Evolutionary conservation across 1,139 yeast species (phyloP), one percentile per base, ranked within the genome.

Genomic region (Petasospora fabianii): DNA sequence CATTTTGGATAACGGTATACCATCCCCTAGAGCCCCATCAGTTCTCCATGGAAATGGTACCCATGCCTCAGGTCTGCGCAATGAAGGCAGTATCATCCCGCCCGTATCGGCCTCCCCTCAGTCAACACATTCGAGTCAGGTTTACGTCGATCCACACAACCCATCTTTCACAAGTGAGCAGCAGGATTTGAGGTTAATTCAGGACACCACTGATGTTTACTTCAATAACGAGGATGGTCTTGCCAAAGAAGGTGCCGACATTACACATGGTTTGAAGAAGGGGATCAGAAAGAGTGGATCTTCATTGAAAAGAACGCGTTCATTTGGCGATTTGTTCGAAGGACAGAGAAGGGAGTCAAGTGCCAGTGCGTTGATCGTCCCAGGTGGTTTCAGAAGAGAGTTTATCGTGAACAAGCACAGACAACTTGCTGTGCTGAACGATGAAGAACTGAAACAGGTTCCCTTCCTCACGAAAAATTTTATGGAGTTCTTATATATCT

Each of bases 361-460:
- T 16, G 92, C 90, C 1, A 73, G 84, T 43, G 78, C 78, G 1
- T 60, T 84, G 32, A 78, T 83, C 49, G 81, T 84, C 9, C 92
- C 92, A 0, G 94, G 94, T 31, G 92, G 92, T 0, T 84, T 84
- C 56, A 68, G 94, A 56, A 68, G 94, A 50, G 85, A 80, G 44
- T 83, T 71, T 52, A 61, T 82, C 27, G 61, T 73, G 12, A 59
- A 66, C 47, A 62, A 62, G 42, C 54, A 58, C 26, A 53, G 66
- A 26, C 43, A 49, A 24, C 32, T 38, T 6, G 50, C 64, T 51
- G 58, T 52, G 39, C 57, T 48, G 36, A 63, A 46, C 20, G 61
- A 60, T 32, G 55, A 55, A 20, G 54, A 53, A 24, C 44, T 58
- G 18, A 60, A 62, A 22, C 51, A 56, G 42, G 64, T 64, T 5